A percentile compares a stretch with the other conserved stretches of the same genome.
Evolutionary conservation across 306 rosid genomes (phyloP).

Genomic region (Cicer arietinum): DNA sequence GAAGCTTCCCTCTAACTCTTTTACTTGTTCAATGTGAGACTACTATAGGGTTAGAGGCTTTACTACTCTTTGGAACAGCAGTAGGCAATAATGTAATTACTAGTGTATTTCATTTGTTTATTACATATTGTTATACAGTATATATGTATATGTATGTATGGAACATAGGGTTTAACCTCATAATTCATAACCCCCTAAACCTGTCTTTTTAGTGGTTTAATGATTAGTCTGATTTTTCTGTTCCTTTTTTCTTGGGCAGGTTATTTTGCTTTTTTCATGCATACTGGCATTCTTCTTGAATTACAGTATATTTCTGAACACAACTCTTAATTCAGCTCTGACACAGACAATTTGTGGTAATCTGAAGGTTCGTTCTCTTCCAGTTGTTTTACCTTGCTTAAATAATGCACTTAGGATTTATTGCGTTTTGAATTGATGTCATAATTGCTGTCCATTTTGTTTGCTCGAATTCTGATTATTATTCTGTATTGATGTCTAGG

Average conservation of each 20-base stretch:
- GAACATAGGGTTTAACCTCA: conserved; percentile 1
- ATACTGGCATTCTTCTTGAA: conserved; percentile 91
- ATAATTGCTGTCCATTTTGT: conserved; percentile 17
- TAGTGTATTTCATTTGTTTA: not conserved
- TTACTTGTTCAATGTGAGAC: not conserved
- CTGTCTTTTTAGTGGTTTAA: conserved; percentile 2
- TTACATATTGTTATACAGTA: not conserved
- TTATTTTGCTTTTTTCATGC: conserved; percentile 82
- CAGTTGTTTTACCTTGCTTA: conserved; percentile 15
- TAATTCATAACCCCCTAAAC: conserved; percentile 9
- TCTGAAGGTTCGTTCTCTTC: conserved; percentile 73
- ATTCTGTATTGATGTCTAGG: conserved; percentile 53
- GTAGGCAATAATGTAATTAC: not conserved
- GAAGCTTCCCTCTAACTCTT: conserved; percentile 7
- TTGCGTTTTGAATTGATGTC: conserved; percentile 6
- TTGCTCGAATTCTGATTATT: conserved; percentile 26
- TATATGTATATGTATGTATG: not conserved
- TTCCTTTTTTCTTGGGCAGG: conserved; percentile 54
- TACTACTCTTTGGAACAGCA: not conserved
- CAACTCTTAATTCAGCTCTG: conserved; percentile 90
- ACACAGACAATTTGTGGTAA: conserved; percentile 96
- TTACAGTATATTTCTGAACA: conserved; percentile 86
- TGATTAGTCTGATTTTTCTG: conserved; percentile 4
- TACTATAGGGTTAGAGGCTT: conserved; percentile 13
- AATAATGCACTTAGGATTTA: conserved; percentile 2